Base-by-base conservation (phyloP, 306 rosid species). In the Pueraria montana region DNA sequence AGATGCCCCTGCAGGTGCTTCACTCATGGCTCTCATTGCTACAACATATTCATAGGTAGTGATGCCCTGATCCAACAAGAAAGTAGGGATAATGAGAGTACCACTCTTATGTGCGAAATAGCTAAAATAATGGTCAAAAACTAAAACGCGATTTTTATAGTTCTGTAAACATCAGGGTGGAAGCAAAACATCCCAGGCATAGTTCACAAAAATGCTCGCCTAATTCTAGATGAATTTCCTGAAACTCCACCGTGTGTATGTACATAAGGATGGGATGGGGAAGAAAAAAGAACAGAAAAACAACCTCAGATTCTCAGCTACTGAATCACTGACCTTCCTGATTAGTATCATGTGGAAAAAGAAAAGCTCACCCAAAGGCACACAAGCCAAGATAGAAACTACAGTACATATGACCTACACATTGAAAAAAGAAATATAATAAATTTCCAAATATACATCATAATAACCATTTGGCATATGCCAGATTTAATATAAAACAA, bases 311-410 rank as follows among this genome's bases (percentile, higher is more conserved):
- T 80, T 87, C 84, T 73, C 87, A 20, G 86, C 61, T 64, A 87
- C 91, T 85, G 83, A 92, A 85, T 56, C 81, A 89, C 96, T 91
- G 88, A 93, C 99, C 99, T 95, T 95, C 89, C 94, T 87, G 79
- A 95, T 95, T 45, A 95, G 89, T 83, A 95, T 92, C 93, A 95
- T 86, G 93, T 95, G 99, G 92, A 95, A 95, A 88, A 95, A 95
- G 97, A 93, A 93, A 48, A 95, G 96, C 88, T 95, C 99, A 40
- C 97, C 85, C 90, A 95, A 50, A 58, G 99, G 98, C 83, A 95
- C 89, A 65, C 98, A 93, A 55, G 99, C 99, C 85, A 95, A 89
- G 87, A 95, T 52, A 80, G 99, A 95, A 83, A 95, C 97, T 81
- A 91, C 93, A 49, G 99, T 93, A 73, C 97, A 93, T 58, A 95